Evolutionary conservation across 331 rosid species (phyloP).

Genomic region (Rhamnella rubrinervis): DNA sequence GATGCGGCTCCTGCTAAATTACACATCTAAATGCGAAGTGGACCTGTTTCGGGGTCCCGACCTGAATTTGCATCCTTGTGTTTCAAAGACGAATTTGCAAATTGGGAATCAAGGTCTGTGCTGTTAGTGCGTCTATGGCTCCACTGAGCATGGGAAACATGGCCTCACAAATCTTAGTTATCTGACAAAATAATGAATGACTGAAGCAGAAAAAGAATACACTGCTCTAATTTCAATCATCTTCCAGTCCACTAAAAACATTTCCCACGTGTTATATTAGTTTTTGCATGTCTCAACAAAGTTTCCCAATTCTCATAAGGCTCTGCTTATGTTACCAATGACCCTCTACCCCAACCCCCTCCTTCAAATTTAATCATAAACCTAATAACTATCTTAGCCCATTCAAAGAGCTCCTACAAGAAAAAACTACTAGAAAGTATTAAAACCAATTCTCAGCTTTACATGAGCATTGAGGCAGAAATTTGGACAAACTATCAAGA

Average conservation of each 20-base stretch:
- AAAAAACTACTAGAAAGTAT: too few species aligned
- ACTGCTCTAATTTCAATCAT: too few species aligned
- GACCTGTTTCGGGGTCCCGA: slow-evolving; percentile 68
- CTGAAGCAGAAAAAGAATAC: too few species aligned
- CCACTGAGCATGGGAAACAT: slow-evolving; percentile 67
- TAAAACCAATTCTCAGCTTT: too few species aligned
- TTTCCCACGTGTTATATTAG: too few species aligned
- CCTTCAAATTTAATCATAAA: background rate
- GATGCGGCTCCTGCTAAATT: slow-evolving; percentile 35
- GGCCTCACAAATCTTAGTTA: slow-evolving; percentile 21
- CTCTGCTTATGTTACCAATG: too few species aligned
- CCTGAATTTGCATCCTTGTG: slow-evolving; percentile 74
- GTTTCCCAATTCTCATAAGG: too few species aligned
- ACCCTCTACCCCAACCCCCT: too few species aligned
- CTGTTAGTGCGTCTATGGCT: slow-evolving; percentile 74
- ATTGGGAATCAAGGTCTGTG: slow-evolving; percentile 82
- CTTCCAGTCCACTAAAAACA: too few species aligned
- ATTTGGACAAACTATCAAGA: slow-evolving; percentile 5
- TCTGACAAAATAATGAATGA: background rate
- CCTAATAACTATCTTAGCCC: too few species aligned
- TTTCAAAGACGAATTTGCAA: slow-evolving; percentile 69
- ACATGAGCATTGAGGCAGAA: background rate
- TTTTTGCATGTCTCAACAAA: too few species aligned
- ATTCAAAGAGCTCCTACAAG: background rate
- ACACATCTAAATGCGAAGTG: slow-evolving; percentile 66